Base-by-base conservation (phyloP, 768 basidiomycete species). In the Pleurotus salmoneostramineus region DNA sequence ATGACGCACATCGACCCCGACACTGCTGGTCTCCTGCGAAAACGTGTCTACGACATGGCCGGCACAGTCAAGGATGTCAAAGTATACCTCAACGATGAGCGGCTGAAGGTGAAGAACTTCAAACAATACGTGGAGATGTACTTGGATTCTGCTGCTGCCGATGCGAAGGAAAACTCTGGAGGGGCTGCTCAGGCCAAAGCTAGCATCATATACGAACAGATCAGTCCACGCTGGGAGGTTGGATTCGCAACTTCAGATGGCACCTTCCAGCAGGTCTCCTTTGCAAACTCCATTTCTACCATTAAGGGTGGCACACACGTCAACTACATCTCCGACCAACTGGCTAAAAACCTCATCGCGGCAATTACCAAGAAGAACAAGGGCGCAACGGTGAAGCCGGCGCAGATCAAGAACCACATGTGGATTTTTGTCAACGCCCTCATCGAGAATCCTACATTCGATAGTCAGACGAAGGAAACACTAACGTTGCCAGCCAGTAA, bases 381-480 rank as follows among this genome's bases (percentile, higher is more conserved):
- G 75, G 93, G 80, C 2, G 93, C 95, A n/a, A 82, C 89, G 0
- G 89, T 98, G 66, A 98, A 98, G 71, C 82, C 92, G 12, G 83
- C 87, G 55, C 94, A 97, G 74, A 88, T 98, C 75, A 96, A 93
- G 79, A 95, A 89, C 66, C 95, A 99, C 68, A 94, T 99, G 87
- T 95, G 93, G 93, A 82, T 99, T 56, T 99, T 98, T 66, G 87
- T 99, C 67, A 98, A 98, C 66, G 86, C 93, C 11, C 78, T 97
- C 60, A 88, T 99, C 63, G 95, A 96, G 75, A 99, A 99, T 67
- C 96, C 97, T 6, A 93, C 94, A 0, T 99, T 99, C 72, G 96
- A 99, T 80, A 95, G 93, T 80, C 97, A 99, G 72, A 98, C 97
- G 37, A 99, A 99, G 76, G 97, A 99, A 71, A 90, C 87, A 3